Base-by-base conservation (phyloP, 345 rosid species). In the Pugionium dolabratum region DNA sequence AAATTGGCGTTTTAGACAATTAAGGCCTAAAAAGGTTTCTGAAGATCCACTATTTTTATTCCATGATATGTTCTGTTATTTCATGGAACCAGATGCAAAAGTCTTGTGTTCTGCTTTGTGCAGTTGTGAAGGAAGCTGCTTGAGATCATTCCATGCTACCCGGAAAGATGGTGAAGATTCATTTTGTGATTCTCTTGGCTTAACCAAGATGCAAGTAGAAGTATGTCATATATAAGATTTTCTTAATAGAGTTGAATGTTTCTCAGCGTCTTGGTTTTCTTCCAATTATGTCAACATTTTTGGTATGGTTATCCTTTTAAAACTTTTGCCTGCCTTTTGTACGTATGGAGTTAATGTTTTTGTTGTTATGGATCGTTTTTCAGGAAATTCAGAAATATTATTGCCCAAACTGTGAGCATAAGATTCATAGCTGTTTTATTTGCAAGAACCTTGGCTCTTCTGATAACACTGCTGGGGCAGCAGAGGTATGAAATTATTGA, bases 61-160 rank as follows among this genome's bases (percentile, higher is more conserved):
- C 3, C 27, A 47, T 67, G 49, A 33, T 44, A 28, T 58, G 48
- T 64, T 54, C 11, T 60, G 9, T 18, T 2, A 31, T 62, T 58
- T 61, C 43, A 54, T 60, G 66, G 44, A 66, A 62, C 9, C 62
- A 45, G 57, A 48, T 73, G 39, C 31, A 51, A 18, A 61, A 62
- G 26, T 43, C 70, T 63, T 69, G 67, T 54, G 54, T 72, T 51
- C 67, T 56, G 27, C 58, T 62, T 64, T 65, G 59, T 76, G 51
- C 78, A 86, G 92, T 62, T 94, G 99, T 76, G 97, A 94, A 10
- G 99, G 97, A 45, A 85, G 75, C 67, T 94, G 99, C 76, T 44
- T 94, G 88, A 81, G 99, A 75, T 84, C 97, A 70, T 94, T 94
- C 69, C 99, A 94, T 77, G 81, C 95, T 45, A 84, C 89, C 45